Conservation (phyloP, 257 asterid species). For the Voacanga thouarsii region DNA sequence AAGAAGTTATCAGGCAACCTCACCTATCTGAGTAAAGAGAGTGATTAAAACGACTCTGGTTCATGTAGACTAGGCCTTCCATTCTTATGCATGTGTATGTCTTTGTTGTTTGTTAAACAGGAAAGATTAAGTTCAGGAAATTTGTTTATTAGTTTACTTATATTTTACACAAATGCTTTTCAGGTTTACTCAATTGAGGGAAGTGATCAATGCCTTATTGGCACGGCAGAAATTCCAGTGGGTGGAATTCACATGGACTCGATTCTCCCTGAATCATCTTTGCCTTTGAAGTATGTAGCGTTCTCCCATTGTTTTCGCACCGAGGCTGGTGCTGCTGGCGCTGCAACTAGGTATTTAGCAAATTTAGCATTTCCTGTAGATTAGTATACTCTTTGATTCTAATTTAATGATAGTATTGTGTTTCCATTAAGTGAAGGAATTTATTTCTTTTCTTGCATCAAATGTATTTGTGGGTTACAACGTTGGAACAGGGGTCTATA, state of each 20-base stretch:
- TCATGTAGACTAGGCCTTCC: not conserved
- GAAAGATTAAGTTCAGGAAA: not conserved
- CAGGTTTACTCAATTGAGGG: conserved; percentile 96
- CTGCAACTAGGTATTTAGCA: conserved; percentile 67
- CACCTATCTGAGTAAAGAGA: not conserved
- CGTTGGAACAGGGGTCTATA: conserved; percentile 76
- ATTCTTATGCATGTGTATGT: not conserved
- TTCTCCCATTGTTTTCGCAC: conserved; percentile 97
- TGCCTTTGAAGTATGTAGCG: conserved; percentile 89
- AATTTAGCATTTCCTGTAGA: not conserved
- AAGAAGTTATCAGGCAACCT: not conserved
- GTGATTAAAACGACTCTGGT: not conserved
- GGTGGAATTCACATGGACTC: conserved; percentile 99
- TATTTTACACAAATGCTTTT: conserved; percentile 16
- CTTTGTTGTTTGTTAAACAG: not conserved
- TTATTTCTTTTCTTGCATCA: conserved; percentile 11
- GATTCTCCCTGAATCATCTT: conserved; percentile 63
- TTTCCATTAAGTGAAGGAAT: not conserved
- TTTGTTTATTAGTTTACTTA: conserved; percentile 20
- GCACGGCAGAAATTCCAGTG: conserved; percentile 97
- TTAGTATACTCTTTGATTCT: not conserved
- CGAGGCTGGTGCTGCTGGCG: conserved; percentile 98
- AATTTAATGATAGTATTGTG: not conserved
- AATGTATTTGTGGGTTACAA: conserved; percentile 15
- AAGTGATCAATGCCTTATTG: conserved; percentile 93